Percentiles rank a stretch among this genome's conserved stretches.
Conservation (phyloP, 345 rosid genomes). For the Citrus australasica region DNA sequence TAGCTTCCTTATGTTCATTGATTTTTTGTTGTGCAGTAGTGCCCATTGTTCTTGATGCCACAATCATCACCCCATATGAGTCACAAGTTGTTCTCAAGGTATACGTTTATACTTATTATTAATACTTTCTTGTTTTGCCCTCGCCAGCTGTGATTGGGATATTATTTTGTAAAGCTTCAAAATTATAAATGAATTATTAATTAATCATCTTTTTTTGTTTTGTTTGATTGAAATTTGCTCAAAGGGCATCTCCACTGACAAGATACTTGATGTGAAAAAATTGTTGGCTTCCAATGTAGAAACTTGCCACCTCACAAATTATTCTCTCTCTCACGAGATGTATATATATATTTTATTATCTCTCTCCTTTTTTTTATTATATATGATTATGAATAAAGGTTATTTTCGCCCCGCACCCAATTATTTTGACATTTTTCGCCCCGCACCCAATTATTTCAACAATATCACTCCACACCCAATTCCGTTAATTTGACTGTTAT, state of each 20-base stretch:
- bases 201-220: not conserved
- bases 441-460: no score
- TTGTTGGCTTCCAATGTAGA: slow-evolving; percentile 49
- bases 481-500: no score
- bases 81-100: slow-evolving; percentile 54
- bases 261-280: slow-evolving; percentile 54
- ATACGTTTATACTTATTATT: not conserved
- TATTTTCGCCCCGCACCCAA: no score
- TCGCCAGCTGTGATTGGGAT: not conserved
- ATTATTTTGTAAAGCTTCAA: no score
- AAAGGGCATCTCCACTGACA: slow-evolving; percentile 72
- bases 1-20: not conserved
- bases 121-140: not conserved
- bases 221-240: not conserved
- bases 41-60: slow-evolving; percentile 54
- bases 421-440: no score
- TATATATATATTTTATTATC: not conserved
- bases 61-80: slow-evolving; percentile 55
- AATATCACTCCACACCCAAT: no score
- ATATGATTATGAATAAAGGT: no score
- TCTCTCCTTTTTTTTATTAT: not conserved
- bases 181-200: not conserved
- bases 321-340: slow-evolving; percentile 56
- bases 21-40: slow-evolving; percentile 24
- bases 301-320: slow-evolving; percentile 65